Percentiles rank a stretch among this genome's conserved stretches.
phyloP scores from a whole-genome alignment of 768 basidiomycete species.

The Hebeloma cylindrosporum region DNA sequence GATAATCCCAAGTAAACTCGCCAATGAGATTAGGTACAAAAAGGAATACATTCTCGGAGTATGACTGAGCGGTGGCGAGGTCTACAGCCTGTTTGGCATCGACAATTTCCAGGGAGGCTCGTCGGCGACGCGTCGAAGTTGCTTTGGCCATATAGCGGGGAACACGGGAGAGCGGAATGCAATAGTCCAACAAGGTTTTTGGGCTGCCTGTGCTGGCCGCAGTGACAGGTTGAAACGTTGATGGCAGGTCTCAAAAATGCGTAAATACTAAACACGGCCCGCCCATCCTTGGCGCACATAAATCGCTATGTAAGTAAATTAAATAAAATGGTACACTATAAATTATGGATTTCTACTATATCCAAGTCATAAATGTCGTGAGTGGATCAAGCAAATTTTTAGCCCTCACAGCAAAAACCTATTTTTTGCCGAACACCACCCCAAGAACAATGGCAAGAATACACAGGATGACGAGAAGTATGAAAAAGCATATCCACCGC shows the following conservation, averaged over 20 bases:
- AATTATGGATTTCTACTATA: too few relatives aligned
- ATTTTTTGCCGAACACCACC: conserved; percentile 37
- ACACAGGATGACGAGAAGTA: conserved; percentile 52
- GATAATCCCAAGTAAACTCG: conserved; percentile 33
- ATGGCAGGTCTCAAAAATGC: too few relatives aligned
- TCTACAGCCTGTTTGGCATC: conserved; percentile 86
- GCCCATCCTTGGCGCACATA: too few relatives aligned
- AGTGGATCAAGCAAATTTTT: too few relatives aligned
- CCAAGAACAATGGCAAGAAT: conserved; percentile 63
- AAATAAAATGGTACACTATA: too few relatives aligned
- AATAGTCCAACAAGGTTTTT: not conserved
- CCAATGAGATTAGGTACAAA: conserved; percentile 98
- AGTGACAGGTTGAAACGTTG: too few relatives aligned
- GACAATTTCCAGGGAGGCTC: conserved; percentile 64
- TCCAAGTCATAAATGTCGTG: too few relatives aligned
- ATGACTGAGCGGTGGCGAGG: conserved; percentile 80
- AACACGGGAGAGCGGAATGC: not conserved
- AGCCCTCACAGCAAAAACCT: too few relatives aligned
- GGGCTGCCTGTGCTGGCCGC: too few relatives aligned
- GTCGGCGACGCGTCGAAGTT: conserved; percentile 41
- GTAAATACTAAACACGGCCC: too few relatives aligned
- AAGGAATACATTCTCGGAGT: conserved; percentile 95
- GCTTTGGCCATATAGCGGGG: conserved; percentile 30
- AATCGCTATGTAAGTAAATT: too few relatives aligned
- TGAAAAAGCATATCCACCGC: conserved; percentile 83